Conservation (phyloP, 495 filamentous ascomycete species). For the Xylaria flabelliformis region DNA sequence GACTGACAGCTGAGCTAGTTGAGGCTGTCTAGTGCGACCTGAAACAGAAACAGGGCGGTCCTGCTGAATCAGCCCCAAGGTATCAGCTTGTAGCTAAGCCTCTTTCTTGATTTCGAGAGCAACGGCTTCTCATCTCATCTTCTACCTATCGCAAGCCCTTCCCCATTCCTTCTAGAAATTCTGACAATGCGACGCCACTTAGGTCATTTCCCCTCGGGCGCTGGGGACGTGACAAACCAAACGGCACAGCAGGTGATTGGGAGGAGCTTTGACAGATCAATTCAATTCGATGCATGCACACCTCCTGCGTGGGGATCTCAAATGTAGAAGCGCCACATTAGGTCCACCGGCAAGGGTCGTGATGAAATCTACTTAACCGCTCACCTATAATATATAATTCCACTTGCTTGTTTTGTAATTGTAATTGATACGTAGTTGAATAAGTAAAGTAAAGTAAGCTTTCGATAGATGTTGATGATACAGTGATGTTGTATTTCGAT, state of each 20-base stretch:
- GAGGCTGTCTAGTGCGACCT: constrained; percentile 28
- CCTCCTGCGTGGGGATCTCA: constrained; percentile 8
- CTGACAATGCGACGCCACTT: constrained; percentile 16
- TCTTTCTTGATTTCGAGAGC: not conserved
- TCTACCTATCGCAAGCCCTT: constrained; percentile 13
- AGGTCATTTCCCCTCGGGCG: constrained; percentile 14
- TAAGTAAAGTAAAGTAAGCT: not conserved
- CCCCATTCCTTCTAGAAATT: constrained; percentile 25
- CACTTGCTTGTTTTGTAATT: not conserved
- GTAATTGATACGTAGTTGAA: not conserved
- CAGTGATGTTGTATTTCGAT: not conserved
- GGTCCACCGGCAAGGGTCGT: not conserved
- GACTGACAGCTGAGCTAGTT: constrained; percentile 14
- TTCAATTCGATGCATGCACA: constrained; percentile 11
- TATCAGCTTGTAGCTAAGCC: constrained; percentile 27
- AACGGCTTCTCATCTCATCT: not conserved
- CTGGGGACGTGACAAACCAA: not conserved
- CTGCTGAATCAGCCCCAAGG: constrained; percentile 23
- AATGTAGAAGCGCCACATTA: constrained; percentile 1
- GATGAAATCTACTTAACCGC: not conserved
- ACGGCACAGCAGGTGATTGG: not conserved
- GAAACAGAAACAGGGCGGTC: constrained; percentile 29
- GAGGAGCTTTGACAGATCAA: constrained; percentile 2
- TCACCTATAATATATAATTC: not conserved
- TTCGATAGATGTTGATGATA: not conserved